Base-by-base conservation (phyloP, 2,329 filamentous ascomycete genomes). In the Beauveria medogensis region DNA sequence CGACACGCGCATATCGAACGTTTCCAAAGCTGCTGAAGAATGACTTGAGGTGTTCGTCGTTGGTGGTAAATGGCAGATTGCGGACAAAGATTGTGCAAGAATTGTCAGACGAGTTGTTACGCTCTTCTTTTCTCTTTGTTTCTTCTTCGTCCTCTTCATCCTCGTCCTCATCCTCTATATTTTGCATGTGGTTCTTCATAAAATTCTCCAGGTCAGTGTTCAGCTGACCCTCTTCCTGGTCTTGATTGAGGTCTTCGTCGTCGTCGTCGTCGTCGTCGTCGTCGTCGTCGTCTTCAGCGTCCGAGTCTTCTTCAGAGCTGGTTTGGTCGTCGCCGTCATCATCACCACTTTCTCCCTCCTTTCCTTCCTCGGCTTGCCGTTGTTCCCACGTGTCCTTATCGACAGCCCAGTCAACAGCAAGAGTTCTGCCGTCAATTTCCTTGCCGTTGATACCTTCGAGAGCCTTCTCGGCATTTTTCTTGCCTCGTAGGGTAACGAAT, bases 361-460 rank as follows among this genome's bases (percentile, higher is more conserved):
- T 18, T 6, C 14, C 50, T 53, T 77, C 73, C 7, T 71, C 68
- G 51, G 77, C 71, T 59, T 85, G 80, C 64, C 86, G 79, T 63
- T 85, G 81, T 64, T 92, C 83, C 91, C 91, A 99, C 7, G 88
- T 86, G 47, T 87, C 82, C 77, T 95, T 96, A 63, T 97, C 91
- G 3, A 97, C 92, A 37, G 95, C 93, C 91, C 91, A 99, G 75
- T 99, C 94, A 7, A 99, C 94, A 30, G 93, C 94, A 63, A 99
- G 75, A 9, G 87, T 89, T 68, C 94, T 84, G 2, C 92, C 94
- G 71, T 96, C 92, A 22, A 99, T 82, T 63, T 89, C 85, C 72
- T 91, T 97, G 62, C 93, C 94, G 74, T 97, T 99, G 66, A 97
- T 79, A 24, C 82, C 85, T 62, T 88, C 85, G 61, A 99, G 80